A percentile compares a stretch with the other conserved stretches of the same genome.
phyloP scores from a whole-genome alignment of 23 red algal genomes.

The Gracilaria gracilis region DNA sequence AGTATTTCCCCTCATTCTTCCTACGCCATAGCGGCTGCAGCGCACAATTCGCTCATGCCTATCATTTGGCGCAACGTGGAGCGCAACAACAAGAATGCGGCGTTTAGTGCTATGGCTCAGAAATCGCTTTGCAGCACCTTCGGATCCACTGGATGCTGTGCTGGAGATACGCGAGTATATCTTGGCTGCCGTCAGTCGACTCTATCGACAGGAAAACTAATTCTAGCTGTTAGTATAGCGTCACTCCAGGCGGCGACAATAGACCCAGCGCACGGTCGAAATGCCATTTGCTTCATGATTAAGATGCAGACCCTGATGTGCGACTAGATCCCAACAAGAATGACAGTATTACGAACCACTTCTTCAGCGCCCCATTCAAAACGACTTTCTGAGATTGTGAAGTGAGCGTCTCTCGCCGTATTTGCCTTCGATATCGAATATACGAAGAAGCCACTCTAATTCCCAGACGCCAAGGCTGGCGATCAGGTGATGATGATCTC shows the following conservation, averaged over 20 bases:
- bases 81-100: conserved; percentile 11
- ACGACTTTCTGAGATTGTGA: conserved; percentile 75
- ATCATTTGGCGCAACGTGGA: conserved; percentile 46
- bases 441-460: conserved; percentile 98
- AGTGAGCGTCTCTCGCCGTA: conserved; percentile 85
- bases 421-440: conserved; percentile 98
- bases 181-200: conserved; percentile 83
- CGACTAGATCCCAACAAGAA: conserved; percentile 47
- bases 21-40: too few relatives aligned
- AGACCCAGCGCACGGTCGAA: neutral
- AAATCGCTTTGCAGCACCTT: conserved; percentile 6
- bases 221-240: conserved; percentile 92
- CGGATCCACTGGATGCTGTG: conserved; percentile 75
- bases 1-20: too few relatives aligned
- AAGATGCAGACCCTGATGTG: conserved; percentile 12
- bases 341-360: conserved; percentile 52
- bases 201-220: conserved; percentile 90
- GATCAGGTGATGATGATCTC: conserved; percentile 99
- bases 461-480: conserved; percentile 87
- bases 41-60: conserved; percentile 25
- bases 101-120: neutral
- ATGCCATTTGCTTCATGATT: neutral
- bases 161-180: conserved; percentile 91
- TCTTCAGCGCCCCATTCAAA: conserved; percentile 59
- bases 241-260: conserved; percentile 58